Evolutionary conservation across 2,329 filamentous ascomycete genomes (phyloP).

Genomic region (Cercospora citrullina): DNA sequence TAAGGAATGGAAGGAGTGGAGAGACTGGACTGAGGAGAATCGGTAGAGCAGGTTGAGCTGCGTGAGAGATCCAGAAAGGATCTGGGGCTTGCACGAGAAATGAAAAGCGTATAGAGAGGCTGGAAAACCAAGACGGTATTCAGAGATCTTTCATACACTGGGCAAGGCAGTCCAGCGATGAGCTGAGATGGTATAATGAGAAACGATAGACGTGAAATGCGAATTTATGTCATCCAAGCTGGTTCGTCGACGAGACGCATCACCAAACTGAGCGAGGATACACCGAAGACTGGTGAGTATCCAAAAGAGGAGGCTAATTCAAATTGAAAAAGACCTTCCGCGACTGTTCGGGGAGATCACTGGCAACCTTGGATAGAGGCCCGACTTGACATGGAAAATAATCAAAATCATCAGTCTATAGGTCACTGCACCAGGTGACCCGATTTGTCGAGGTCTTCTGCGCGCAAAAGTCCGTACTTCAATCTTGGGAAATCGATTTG

Average conservation of each 20-base stretch:
- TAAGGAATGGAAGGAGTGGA: slow-evolving; percentile 76
- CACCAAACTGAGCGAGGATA: background rate
- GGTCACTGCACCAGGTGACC: too few species aligned
- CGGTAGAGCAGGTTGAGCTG: slow-evolving; percentile 1
- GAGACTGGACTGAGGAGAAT: slow-evolving; percentile 62
- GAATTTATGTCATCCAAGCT: background rate
- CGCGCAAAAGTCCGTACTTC: too few species aligned
- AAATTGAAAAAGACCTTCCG: background rate
- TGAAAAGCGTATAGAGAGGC: background rate
- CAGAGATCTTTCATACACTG: background rate
- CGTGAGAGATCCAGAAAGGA: background rate
- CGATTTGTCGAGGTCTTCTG: too few species aligned
- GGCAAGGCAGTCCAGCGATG: background rate
- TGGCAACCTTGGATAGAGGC: background rate
- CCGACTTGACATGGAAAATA: background rate
- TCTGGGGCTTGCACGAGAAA: background rate
- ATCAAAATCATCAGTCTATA: too few species aligned
- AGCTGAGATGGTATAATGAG: background rate
- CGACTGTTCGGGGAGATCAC: background rate
- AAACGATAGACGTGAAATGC: background rate
- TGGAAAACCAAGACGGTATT: background rate
- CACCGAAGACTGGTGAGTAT: background rate
- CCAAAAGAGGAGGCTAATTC: background rate
- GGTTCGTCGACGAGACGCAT: background rate
- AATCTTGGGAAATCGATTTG: too few species aligned